Evolutionary conservation across 768 basidiomycete species (phyloP), one percentile per base, ranked within the genome.

Genomic region (Podaxis sp.): DNA sequence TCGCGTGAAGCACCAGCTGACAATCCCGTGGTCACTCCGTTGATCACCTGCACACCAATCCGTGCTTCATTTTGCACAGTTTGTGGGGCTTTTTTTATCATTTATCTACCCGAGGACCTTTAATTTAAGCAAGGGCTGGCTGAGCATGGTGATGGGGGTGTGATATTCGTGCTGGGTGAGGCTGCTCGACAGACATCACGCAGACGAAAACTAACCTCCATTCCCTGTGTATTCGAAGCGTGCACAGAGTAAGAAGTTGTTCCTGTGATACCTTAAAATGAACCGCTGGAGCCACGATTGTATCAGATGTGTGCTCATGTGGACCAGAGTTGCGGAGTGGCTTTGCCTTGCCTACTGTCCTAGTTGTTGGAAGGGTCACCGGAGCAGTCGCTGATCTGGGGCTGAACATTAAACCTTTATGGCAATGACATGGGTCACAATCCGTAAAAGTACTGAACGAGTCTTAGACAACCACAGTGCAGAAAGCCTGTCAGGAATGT

Each of bases 1-100:
- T 57, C 55, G 55, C 55, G 55, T 57, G 55, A 36, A 48, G 55
- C 28, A 47, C 55, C 55, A 57, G 55, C 28, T 57, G 55, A 57
- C 46, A 23, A 32, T 48, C 46, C 55, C 46, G 42, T 57, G 55
- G 55, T 47, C 55, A 57, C 35, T n/a, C 55, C 13, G 55, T 5
- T 57, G 55, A 57, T 57, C 55, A 57, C 55, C 55, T 57, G 55
- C 32, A 35, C 52, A 21, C 52, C 28, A 9, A 36, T 38, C 37
- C 52, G 52, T 57, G 46, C 32, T 57, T 57, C 55, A 57, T 57
- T 57, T 57, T 27, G 27, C 36, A 21, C 27, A 5, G 28, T 47
- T 35, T n/a, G 25, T 14, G 44, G 21, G n/a, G 32, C 36, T 51
- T 4, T 21, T 28, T 28, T 32, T 51, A 7, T 50, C 27, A 42